Percentiles rank a stretch among this genome's conserved stretches.
These are phyloP conservation scores for Cryptococcus sp. DNA, from an alignment of 1,284 basidiomycete species.

Conservation along the genomic window DNA sequence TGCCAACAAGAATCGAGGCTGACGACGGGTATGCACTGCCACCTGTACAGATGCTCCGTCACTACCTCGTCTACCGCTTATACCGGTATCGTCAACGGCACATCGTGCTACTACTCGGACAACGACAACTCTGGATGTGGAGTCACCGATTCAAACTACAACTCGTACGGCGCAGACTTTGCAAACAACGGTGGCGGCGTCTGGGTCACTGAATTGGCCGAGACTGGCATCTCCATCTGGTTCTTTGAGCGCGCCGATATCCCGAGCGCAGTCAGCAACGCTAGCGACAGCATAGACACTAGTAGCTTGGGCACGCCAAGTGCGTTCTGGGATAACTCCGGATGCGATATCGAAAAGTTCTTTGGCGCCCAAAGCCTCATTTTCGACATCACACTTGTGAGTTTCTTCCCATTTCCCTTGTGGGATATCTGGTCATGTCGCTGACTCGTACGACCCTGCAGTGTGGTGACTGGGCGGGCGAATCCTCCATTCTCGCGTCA, in stretches of 20 bases:
- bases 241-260: constrained; percentile 65
- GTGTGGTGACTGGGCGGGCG: constrained; percentile 57
- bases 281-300: constrained; percentile 60
- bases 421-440: background rate
- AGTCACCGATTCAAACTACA: constrained; percentile 30
- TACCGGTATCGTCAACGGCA: constrained; percentile 33
- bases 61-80: constrained; percentile 21
- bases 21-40: background rate
- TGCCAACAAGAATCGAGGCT: background rate
- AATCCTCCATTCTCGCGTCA: constrained; percentile 59
- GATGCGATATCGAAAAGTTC: constrained; percentile 61
- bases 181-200: constrained; percentile 51
- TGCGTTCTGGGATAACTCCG: constrained; percentile 64
- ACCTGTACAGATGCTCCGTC: constrained; percentile 30
- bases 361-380: constrained; percentile 67
- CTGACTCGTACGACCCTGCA: constrained; percentile 1
- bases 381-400: constrained; percentile 66
- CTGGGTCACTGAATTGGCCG: constrained; percentile 67
- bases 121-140: constrained; percentile 64
- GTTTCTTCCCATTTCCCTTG: constrained; percentile 2
- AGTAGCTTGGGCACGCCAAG: constrained; percentile 64
- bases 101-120: constrained; percentile 34
- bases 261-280: constrained; percentile 60
- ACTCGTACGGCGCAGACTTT: constrained; percentile 39
- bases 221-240: constrained; percentile 68